Evolutionary conservation across 306 rosid species (phyloP).

Genomic region (Crotalaria pallida): DNA sequence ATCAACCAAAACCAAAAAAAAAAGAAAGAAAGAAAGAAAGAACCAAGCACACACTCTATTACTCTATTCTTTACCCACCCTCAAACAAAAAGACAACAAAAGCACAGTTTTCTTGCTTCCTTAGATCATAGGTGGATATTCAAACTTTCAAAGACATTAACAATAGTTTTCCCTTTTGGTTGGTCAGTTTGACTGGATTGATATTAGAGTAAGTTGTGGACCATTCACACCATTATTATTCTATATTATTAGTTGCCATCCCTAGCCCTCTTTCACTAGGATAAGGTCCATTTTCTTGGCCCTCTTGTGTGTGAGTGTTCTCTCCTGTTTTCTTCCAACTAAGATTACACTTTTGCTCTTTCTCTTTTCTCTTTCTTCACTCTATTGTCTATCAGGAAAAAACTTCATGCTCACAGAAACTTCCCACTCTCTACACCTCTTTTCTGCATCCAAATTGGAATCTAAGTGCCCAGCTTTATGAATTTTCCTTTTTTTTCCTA

Average conservation of each 20-base stretch:
- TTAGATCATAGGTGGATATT: slow-evolving; percentile 36
- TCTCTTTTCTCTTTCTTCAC: slow-evolving; percentile 15
- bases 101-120: not conserved
- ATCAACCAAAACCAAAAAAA: not conserved
- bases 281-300: slow-evolving; percentile 22
- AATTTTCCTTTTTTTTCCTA: not conserved
- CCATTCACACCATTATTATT: slow-evolving; percentile 40
- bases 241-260: slow-evolving; percentile 29
- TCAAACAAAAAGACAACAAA: not conserved
- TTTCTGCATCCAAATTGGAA: slow-evolving; percentile 17
- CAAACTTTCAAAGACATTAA: slow-evolving; percentile 51
- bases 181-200: slow-evolving; percentile 73
- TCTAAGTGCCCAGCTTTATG: slow-evolving; percentile 22
- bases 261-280: not conserved
- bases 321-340: slow-evolving; percentile 41
- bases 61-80: not conserved
- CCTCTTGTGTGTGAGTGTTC: slow-evolving; percentile 27
- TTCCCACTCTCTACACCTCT: slow-evolving; percentile 13
- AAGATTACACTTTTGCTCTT: slow-evolving; percentile 28
- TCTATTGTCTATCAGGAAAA: slow-evolving; percentile 33
- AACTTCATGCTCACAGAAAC: slow-evolving; percentile 13
- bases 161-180: slow-evolving; percentile 34
- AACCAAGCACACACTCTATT: not conserved
- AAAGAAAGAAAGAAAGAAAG: no score
- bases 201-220: slow-evolving; percentile 33